Percentiles rank a stretch among this genome's conserved stretches.
Evolutionary conservation across 345 rosid species (phyloP).

Genomic region (Rhizophora mangle): DNA sequence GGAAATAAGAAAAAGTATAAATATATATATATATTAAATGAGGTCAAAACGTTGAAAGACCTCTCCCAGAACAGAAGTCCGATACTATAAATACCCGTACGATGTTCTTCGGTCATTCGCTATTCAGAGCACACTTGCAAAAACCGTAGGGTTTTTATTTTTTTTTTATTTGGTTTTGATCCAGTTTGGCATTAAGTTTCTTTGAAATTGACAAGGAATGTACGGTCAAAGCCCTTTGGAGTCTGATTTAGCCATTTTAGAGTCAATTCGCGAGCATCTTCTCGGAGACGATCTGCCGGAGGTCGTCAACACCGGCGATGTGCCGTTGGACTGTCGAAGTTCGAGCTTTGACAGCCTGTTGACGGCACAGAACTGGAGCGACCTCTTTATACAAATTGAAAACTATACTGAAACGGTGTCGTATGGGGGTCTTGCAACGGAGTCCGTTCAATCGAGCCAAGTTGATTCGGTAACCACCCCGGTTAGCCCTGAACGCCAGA

Average conservation of each 20-base stretch:
- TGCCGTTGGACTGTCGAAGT: neutral
- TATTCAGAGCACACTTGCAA: no score
- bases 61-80: no score
- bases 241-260: slow-evolving; percentile 9
- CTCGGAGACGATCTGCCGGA: slow-evolving; percentile 14
- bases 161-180: no score
- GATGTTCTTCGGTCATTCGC: no score
- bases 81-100: no score
- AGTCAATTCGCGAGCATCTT: slow-evolving; percentile 23
- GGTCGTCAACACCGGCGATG: neutral
- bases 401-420: neutral
- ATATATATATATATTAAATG: no score
- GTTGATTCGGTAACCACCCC: neutral
- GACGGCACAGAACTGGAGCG: neutral
- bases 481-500: neutral
- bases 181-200: neutral
- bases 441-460: neutral
- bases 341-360: neutral
- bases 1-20: no score
- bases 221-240: neutral
- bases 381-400: neutral
- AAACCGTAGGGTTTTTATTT: no score
- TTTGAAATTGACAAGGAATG: neutral
- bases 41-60: no score
- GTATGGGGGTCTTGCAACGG: neutral